These are phyloP conservation scores for Chrysoporthe deuterocubensis DNA, from an alignment of 2,329 filamentous ascomycete genomes.

Conservation along the genomic window DNA sequence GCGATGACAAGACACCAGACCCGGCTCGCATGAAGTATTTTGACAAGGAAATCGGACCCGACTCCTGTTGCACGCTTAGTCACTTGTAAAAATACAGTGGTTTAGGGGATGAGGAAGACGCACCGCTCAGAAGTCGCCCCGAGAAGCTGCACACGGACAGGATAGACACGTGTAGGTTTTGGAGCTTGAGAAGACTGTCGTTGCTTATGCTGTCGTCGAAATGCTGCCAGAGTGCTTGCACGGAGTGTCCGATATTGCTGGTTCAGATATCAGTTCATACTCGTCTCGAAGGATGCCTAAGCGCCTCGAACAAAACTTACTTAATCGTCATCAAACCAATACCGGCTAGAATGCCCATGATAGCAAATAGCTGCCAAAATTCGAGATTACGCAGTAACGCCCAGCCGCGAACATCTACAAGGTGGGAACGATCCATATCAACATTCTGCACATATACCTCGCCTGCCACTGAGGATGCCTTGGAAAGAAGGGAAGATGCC, in stretches of 20 bases:
- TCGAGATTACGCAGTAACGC: slow-evolving; percentile 71
- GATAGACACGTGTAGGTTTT: slow-evolving; percentile 92
- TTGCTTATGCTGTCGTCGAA: slow-evolving; percentile 75
- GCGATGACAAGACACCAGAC: slow-evolving; percentile 90
- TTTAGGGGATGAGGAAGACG: slow-evolving; percentile 34
- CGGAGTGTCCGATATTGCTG: slow-evolving; percentile 93
- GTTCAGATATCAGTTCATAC: slow-evolving; percentile 13
- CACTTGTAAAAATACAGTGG: not conserved
- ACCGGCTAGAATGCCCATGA: slow-evolving; percentile 89
- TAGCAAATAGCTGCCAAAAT: slow-evolving; percentile 89
- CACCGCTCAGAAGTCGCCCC: slow-evolving; percentile 78
- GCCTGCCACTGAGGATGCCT: slow-evolving; percentile 55
- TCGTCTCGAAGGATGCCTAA: not conserved
- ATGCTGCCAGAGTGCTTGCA: slow-evolving; percentile 84
- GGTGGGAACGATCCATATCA: slow-evolving; percentile 75
- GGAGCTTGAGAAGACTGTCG: slow-evolving; percentile 77
- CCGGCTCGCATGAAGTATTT: slow-evolving; percentile 76
- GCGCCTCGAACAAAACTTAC: slow-evolving; percentile 55
- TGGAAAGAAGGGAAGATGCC: slow-evolving; percentile 79
- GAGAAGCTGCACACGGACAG: slow-evolving; percentile 87
- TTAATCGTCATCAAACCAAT: slow-evolving; percentile 99
- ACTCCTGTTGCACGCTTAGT: slow-evolving; percentile 61
- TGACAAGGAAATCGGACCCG: slow-evolving; percentile 88
- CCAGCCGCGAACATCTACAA: slow-evolving; percentile 89
- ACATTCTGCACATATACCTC: slow-evolving; percentile 61